phyloP scores from a whole-genome alignment of 805 yeast genomes.

The Ogataea trehaloabstinens region DNA sequence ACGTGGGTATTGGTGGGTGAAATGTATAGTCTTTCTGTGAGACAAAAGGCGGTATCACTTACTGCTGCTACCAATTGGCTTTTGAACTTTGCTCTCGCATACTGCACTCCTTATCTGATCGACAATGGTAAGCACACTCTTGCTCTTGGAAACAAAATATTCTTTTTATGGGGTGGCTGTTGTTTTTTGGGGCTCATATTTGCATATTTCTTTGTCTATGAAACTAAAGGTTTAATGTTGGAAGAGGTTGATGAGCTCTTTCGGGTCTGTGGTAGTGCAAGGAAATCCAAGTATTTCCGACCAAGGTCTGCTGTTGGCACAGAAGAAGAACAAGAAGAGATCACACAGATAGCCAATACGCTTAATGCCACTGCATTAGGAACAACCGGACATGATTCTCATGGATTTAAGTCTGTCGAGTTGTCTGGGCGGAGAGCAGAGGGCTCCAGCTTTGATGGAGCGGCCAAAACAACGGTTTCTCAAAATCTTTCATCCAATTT shows the following conservation, averaged over 20 bases:
- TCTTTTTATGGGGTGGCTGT: slow-evolving; percentile 77
- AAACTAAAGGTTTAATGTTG: slow-evolving; percentile 74
- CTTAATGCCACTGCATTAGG: not conserved
- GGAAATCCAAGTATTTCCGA: slow-evolving; percentile 45
- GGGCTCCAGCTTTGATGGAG: not conserved
- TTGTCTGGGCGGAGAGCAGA: not conserved
- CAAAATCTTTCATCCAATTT: not conserved
- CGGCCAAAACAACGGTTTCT: not conserved
- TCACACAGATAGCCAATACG: not conserved
- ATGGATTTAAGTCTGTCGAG: not conserved
- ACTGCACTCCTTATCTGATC: slow-evolving; percentile 70
- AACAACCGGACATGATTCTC: not conserved
- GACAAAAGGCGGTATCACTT: slow-evolving; percentile 75
- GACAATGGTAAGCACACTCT: slow-evolving; percentile 69
- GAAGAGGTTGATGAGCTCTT: slow-evolving; percentile 82
- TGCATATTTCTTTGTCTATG: slow-evolving; percentile 68
- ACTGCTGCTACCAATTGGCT: slow-evolving; percentile 81
- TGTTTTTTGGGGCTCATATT: slow-evolving; percentile 58
- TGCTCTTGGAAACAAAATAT: slow-evolving; percentile 66
- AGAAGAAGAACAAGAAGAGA: not conserved
- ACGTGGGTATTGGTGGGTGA: slow-evolving; percentile 72
- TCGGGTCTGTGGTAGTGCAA: slow-evolving; percentile 54
- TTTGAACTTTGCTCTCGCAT: slow-evolving; percentile 73
- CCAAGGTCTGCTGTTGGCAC: slow-evolving; percentile 10
- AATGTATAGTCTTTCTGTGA: slow-evolving; percentile 65